phyloP scores from a whole-genome alignment of 129 eudicot genomes.

The Tagetes patula region DNA sequence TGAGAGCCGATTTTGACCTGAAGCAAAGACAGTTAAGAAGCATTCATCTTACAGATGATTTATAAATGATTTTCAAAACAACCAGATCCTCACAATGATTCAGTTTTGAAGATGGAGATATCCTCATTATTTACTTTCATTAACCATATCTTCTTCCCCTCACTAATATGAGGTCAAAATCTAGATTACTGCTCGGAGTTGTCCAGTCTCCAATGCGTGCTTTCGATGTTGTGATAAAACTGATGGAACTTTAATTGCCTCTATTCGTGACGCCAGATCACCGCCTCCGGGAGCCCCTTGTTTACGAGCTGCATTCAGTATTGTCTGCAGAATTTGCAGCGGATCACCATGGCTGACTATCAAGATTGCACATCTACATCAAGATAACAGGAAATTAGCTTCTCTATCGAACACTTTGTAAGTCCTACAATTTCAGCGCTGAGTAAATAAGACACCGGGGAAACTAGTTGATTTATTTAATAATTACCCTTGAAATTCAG shows the following conservation, averaged over 20 bases:
- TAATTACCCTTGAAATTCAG: slow-evolving; percentile 68
- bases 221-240: slow-evolving; percentile 76
- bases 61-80: neutral
- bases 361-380: slow-evolving; percentile 67
- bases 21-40: neutral
- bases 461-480: neutral
- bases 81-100: slow-evolving; percentile 22
- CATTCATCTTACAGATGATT: slow-evolving; percentile 11
- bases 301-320: slow-evolving; percentile 58
- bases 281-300: slow-evolving; percentile 30
- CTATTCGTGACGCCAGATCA: slow-evolving; percentile 52
- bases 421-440: neutral
- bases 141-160: neutral
- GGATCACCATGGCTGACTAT: slow-evolving; percentile 98
- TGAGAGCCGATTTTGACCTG: no score
- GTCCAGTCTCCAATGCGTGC: slow-evolving; percentile 72
- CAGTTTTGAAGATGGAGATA: slow-evolving; percentile 1
- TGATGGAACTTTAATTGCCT: slow-evolving; percentile 48
- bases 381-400: neutral
- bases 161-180: slow-evolving; percentile 8
- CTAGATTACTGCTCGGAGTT: slow-evolving; percentile 57
- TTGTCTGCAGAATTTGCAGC: slow-evolving; percentile 82
- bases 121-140: slow-evolving; percentile 16
- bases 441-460: neutral
- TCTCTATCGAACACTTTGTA: neutral